These are phyloP conservation scores for Arachnomyces sp. DNA, from an alignment of 2,329 filamentous ascomycete genomes.

Conservation along the genomic window DNA sequence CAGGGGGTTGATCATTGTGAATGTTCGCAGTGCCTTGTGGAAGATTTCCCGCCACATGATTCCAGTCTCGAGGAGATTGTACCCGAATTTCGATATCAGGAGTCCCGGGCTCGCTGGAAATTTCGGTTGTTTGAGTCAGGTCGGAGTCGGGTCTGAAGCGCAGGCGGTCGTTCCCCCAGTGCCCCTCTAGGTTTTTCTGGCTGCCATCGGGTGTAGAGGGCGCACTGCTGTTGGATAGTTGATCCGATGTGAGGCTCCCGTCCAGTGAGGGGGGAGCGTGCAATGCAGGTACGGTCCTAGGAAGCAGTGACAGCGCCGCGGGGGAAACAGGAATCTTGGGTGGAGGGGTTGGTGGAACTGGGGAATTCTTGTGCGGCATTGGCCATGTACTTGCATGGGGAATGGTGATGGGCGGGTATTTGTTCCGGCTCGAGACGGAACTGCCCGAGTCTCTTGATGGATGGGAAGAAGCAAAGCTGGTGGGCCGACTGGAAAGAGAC, in stretches of 20 bases:
- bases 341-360: slow-evolving; percentile 42
- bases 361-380: slow-evolving; percentile 45
- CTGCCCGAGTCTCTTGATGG: slow-evolving; percentile 31
- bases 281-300: slow-evolving; percentile 61
- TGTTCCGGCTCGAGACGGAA: slow-evolving; percentile 36
- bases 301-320: slow-evolving; percentile 64
- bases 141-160: slow-evolving; percentile 28
- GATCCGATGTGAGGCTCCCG: slow-evolving; percentile 81
- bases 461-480: slow-evolving; percentile 39
- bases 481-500: slow-evolving; percentile 46
- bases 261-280: slow-evolving; percentile 84
- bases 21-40: slow-evolving; percentile 14
- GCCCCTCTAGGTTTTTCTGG: slow-evolving; percentile 40
- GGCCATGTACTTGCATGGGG: slow-evolving; percentile 52
- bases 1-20: no score
- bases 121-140: slow-evolving; percentile 19
- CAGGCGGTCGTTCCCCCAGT: slow-evolving; percentile 49
- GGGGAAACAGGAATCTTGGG: slow-evolving; percentile 65
- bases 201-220: slow-evolving; percentile 66
- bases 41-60: slow-evolving; percentile 34
- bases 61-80: slow-evolving; percentile 53
- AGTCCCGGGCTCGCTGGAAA: slow-evolving; percentile 17
- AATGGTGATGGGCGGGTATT: slow-evolving; percentile 53
- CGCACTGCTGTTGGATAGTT: slow-evolving; percentile 73
- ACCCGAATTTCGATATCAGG: slow-evolving; percentile 32